Evolutionary conservation across 805 yeast species (phyloP).

Genomic region (Candida sanyiensis): DNA sequence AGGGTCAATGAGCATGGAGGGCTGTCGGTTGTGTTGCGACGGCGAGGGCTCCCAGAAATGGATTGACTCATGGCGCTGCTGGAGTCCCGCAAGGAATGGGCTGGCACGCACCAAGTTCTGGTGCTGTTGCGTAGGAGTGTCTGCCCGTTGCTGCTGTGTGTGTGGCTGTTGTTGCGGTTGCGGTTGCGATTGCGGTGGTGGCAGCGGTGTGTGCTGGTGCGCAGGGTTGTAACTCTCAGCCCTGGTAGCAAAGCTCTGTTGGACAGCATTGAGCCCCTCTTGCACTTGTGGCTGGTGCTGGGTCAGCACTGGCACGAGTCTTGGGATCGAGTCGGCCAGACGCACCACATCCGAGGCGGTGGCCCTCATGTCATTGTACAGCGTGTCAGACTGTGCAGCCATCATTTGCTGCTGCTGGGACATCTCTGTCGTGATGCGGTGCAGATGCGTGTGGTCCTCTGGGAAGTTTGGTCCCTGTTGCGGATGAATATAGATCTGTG

Average conservation of each 20-base stretch:
- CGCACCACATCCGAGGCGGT: constrained; percentile 21
- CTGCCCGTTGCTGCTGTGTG: constrained; percentile 4
- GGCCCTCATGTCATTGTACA: constrained; percentile 17
- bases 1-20: constrained; percentile 25
- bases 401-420: constrained; percentile 16
- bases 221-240: constrained; percentile 17
- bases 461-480: too few relatives aligned
- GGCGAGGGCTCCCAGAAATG: constrained; percentile 23
- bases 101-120: constrained; percentile 5
- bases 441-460: too few relatives aligned
- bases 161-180: constrained; percentile 9
- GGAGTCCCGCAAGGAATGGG: constrained; percentile 11
- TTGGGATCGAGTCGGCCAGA: constrained; percentile 23
- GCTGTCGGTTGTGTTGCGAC: constrained; percentile 21
- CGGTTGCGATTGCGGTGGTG: too few relatives aligned
- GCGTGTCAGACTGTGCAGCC: constrained; percentile 15
- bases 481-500: too few relatives aligned
- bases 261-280: constrained; percentile 14
- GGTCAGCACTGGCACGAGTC: constrained; percentile 20
- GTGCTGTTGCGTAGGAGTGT: constrained; percentile 5
- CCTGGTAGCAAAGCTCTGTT: constrained; percentile 18
- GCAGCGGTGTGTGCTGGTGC: too few relatives aligned
- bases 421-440: constrained; percentile 13
- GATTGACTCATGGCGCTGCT: constrained; percentile 18
- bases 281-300: constrained; percentile 9